phyloP scores from a whole-genome alignment of 2,329 filamentous ascomycete species.

The Paecilomyces sp. region DNA sequence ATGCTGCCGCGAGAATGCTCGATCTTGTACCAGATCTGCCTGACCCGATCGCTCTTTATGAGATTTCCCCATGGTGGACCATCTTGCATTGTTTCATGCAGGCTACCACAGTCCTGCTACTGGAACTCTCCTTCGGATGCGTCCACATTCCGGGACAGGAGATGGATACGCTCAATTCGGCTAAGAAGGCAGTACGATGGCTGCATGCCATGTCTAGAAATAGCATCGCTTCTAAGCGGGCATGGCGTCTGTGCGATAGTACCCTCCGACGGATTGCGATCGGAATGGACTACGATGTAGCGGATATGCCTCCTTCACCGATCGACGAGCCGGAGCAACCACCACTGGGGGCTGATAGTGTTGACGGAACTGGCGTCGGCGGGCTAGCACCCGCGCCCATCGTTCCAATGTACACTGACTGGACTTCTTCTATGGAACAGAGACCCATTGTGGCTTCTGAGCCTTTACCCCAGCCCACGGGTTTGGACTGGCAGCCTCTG shows the following conservation, averaged over 20 bases:
- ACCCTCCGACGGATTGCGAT: slow-evolving; percentile 25
- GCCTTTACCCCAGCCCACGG: background rate
- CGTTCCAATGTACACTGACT: background rate
- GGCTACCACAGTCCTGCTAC: slow-evolving; percentile 35
- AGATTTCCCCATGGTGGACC: slow-evolving; percentile 38
- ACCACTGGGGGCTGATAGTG: background rate
- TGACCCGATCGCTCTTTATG: slow-evolving; percentile 32
- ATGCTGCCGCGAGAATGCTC: slow-evolving; percentile 31
- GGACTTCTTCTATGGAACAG: background rate
- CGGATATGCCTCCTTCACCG: slow-evolving; percentile 22
- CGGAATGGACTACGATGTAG: slow-evolving; percentile 28
- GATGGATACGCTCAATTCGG: slow-evolving; percentile 22
- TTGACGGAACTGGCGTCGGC: background rate
- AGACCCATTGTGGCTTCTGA: background rate
- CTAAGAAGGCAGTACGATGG: slow-evolving; percentile 39
- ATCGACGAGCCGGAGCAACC: slow-evolving; percentile 10
- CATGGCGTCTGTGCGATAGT: slow-evolving; percentile 35
- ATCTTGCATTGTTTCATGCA: slow-evolving; percentile 41
- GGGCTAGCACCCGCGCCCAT: background rate
- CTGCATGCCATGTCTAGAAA: slow-evolving; percentile 33
- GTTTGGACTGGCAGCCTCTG: background rate
- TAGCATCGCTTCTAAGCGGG: slow-evolving; percentile 31
- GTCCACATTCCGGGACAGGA: slow-evolving; percentile 38
- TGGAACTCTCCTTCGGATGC: slow-evolving; percentile 38
- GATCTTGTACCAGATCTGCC: slow-evolving; percentile 36